Base-by-base conservation (phyloP, 1,139 yeast species). In the Sugiyamaella pinicola region DNA sequence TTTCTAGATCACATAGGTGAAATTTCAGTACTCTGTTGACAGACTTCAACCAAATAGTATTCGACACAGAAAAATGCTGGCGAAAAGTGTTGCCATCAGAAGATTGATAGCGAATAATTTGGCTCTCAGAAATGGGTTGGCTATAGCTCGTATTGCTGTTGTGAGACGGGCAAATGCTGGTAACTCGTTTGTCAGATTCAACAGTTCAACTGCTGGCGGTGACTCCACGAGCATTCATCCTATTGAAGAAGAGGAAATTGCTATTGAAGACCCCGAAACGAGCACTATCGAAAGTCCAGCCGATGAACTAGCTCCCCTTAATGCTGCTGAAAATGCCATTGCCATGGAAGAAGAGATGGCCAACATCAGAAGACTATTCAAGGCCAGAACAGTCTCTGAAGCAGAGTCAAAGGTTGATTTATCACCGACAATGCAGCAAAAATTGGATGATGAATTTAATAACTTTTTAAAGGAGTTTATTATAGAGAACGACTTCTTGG, bases 391-490 rank as follows among this genome's bases (percentile, higher is more conserved):
- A 2, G 42, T 56, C 4, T 37, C 50, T 1, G 58, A 53, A 22
- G 40, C 54, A 4, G 33, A 50, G 10, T 34, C 49, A 9, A 49
- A 54, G 3, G 56, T 57, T 6, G 58, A 57, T 19, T 49, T 63
- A 35, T 59, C 64, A 4, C 64, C 64, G 3, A 62, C 64, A 51
- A 55, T 67, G 37, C 66, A 69, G 47, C 51, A 49, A 22, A 56
- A 62, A 54, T 60, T 69, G 33, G 63, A 63, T 51, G 33, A 51
- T 6, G 71, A 66, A 56, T 68, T 70, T 54, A 57, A 60, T 22
- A 49, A 52, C 38, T 60, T 69, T 24, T 42, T 69, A 18, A 52
- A 58, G 28, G 73, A 70, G 37, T 69, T 69, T 52, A 68, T 64
- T 15, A 46, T 61, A 37, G 64, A 66, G 47, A 61, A 62, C 29